A percentile compares a stretch with the other conserved stretches of the same genome.
phyloP scores from a whole-genome alignment of 495 filamentous ascomycete genomes.

The Chaetomium fimeti region DNA sequence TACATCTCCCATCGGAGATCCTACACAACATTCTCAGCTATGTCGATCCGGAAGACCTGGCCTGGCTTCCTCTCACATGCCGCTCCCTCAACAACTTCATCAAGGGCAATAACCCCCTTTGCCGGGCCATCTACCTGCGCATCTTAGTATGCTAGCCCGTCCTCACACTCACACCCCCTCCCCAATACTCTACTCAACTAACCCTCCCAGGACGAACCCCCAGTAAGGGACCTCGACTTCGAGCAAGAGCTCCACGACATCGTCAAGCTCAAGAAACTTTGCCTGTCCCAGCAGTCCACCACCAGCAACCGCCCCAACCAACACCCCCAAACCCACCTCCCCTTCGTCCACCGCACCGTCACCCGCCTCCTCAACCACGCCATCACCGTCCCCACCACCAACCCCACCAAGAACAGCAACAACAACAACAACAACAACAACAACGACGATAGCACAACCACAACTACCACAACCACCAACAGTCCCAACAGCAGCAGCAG shows the following conservation, averaged over 20 bases:
- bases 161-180: neutral
- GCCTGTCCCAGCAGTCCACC: slow-evolving; percentile 22
- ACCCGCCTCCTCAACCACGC: slow-evolving; percentile 40
- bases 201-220: slow-evolving; percentile 42
- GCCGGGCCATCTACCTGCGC: slow-evolving; percentile 52
- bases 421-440: slow-evolving; percentile 10
- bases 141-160: slow-evolving; percentile 35
- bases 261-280: slow-evolving; percentile 48
- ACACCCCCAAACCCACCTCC: slow-evolving; percentile 10
- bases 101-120: slow-evolving; percentile 51
- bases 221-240: slow-evolving; percentile 46
- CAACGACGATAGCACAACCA: neutral
- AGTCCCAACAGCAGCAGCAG: neutral
- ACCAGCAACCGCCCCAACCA: neutral
- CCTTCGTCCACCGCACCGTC: slow-evolving; percentile 42
- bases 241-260: slow-evolving; percentile 49
- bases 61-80: slow-evolving; percentile 47
- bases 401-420: neutral
- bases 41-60: slow-evolving; percentile 55
- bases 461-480: neutral
- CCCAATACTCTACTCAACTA: neutral
- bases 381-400: slow-evolving; percentile 28
- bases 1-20: slow-evolving; percentile 56
- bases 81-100: slow-evolving; percentile 49
- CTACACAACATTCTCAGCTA: slow-evolving; percentile 55